Evolutionary conservation across 2,329 filamentous ascomycete genomes (phyloP).

Genomic region (Arthroderma sp.): DNA sequence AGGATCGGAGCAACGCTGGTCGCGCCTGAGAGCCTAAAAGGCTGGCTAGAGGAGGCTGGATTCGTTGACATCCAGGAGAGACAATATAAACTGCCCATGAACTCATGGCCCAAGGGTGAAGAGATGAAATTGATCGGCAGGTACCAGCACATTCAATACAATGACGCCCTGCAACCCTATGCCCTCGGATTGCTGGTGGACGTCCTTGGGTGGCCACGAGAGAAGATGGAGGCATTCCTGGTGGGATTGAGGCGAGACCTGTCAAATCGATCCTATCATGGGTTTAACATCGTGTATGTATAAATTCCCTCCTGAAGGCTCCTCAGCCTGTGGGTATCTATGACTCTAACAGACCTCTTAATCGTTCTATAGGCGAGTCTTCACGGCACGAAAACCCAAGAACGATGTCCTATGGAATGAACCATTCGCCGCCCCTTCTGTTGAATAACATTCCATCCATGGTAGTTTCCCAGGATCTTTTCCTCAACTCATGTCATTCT

Average conservation of each 20-base stretch:
- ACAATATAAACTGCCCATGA: slow-evolving; percentile 15
- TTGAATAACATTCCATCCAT: no score
- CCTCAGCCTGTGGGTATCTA: background rate
- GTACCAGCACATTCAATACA: slow-evolving; percentile 2
- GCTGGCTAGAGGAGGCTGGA: slow-evolving; percentile 42
- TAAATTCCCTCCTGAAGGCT: background rate
- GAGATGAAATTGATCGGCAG: slow-evolving; percentile 1
- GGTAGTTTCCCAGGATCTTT: no score
- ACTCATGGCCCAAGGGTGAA: slow-evolving; percentile 16
- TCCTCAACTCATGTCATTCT: no score
- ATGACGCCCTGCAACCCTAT: slow-evolving; percentile 3
- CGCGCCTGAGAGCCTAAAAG: slow-evolving; percentile 40
- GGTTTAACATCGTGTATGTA: slow-evolving; percentile 5
- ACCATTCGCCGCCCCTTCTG: no score
- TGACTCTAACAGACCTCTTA: background rate
- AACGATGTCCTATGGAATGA: no score
- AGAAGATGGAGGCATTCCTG: slow-evolving; percentile 5
- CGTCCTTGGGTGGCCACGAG: slow-evolving; percentile 2
- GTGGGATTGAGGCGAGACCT: slow-evolving; percentile 2
- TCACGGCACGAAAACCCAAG: slow-evolving; percentile 1
- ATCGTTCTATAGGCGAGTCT: background rate
- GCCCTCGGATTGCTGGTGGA: slow-evolving; percentile 3
- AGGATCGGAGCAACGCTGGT: slow-evolving; percentile 34
- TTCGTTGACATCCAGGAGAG: slow-evolving; percentile 44
- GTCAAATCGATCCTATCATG: slow-evolving; percentile 2